Evolutionary conservation across 768 basidiomycete species (phyloP), one percentile per base, ranked within the genome.

Genomic region (Boletus coccyginus): DNA sequence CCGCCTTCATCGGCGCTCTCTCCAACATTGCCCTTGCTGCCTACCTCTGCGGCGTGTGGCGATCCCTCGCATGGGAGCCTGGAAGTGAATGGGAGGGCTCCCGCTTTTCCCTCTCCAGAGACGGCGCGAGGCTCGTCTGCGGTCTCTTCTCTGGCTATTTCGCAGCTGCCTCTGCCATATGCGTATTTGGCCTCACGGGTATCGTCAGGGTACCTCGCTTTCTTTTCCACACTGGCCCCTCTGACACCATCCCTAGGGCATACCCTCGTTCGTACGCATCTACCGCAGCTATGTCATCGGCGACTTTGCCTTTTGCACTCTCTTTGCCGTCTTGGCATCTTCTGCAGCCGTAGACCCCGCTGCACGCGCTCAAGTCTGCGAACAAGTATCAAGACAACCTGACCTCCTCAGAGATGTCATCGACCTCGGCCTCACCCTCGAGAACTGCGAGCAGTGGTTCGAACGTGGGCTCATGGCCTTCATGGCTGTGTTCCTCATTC

Each of bases 241-340:
- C 53, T 60, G 10, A 54, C 32, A 27, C 24, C 16, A 19, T n/a
- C 3, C 13, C 12, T 61, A 92, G 90, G 80, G 76, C 65, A 81
- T 81, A 58, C 76, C 85, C 5, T 73, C 82, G 1, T 82, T 84
- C 59, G 82, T 92, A 49, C 87, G 87, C 52, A 84, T 92, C 62
- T 92, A 90, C 74, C 84, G 90, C 58, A 89, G 90, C 74, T 91
- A 86, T 61, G 83, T 88, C 53, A 84, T 90, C 59, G 90, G 86
- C 50, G 89, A 92, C 72, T 85, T 92, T 65, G 79, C 80, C 5
- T 87, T 89, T 71, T 82, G 83, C 69, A 77, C 83, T 7, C 74
- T 88, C 52, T 79, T 81, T 41, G 80, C 86, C 12, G 66, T 78
- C 16, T 52, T 84, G 35, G 79, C 80, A 49, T 81, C 81, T 8